Conservation (phyloP, 352 stramenopile genomes). For the Phytophthora pinifolia region DNA sequence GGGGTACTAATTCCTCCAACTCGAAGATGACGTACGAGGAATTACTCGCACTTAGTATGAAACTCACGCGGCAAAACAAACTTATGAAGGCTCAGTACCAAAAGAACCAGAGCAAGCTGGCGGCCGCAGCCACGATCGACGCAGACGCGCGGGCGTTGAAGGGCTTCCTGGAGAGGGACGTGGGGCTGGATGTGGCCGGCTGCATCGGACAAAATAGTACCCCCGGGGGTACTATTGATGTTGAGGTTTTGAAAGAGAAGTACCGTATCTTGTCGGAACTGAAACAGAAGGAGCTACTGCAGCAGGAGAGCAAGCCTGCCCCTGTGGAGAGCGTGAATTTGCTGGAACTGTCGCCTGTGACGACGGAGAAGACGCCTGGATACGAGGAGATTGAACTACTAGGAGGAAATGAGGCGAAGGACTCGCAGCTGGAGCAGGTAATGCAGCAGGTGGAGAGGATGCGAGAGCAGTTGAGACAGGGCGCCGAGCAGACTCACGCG, state of each 20-base stretch:
- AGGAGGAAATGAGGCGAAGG: conserved; percentile 17
- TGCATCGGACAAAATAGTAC: conserved; percentile 34
- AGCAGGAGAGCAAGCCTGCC: conserved; percentile 24
- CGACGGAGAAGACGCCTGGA: conserved; percentile 15
- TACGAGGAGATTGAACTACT: conserved; percentile 69
- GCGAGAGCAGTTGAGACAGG: conserved; percentile 35
- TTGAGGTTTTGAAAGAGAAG: conserved; percentile 42
- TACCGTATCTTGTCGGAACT: conserved; percentile 49
- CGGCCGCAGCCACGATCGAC: conserved; percentile 37
- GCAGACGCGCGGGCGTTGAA: conserved; percentile 49
- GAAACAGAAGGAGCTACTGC: conserved; percentile 38
- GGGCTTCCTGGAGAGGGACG: conserved; percentile 60
- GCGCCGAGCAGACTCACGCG: conserved; percentile 31
- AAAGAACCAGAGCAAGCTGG: conserved; percentile 63
- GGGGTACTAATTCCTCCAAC: conserved; percentile 12
- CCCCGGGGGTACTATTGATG: conserved; percentile 40
- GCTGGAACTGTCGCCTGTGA: conserved; percentile 43
- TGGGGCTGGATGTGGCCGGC: conserved; percentile 66
- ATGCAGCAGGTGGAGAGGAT: conserved; percentile 44
- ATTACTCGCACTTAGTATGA: conserved; percentile 83
- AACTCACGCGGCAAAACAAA: conserved; percentile 89
- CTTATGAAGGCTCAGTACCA: conserved; percentile 85
- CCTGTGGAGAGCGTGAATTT: conserved; percentile 41
- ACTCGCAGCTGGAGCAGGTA: conserved; percentile 45
- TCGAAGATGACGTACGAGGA: conserved; percentile 77